Evolutionary conservation across 306 rosid genomes (phyloP), one percentile per base, ranked within the genome.

Genomic region (Astragalus glycyphyllos): DNA sequence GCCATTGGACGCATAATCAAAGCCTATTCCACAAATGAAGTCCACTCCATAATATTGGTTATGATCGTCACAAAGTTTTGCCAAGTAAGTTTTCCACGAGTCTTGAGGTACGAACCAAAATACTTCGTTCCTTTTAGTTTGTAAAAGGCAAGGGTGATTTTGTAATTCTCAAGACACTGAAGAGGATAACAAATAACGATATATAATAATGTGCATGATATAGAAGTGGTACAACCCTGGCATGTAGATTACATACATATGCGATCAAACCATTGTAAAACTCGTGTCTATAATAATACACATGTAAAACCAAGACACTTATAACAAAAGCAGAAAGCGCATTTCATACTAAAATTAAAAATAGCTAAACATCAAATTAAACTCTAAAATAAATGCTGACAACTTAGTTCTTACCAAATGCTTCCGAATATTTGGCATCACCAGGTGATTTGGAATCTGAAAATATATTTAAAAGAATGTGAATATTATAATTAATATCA

Each of bases 381-480:
- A 75, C 69, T 69, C 45, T 7, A 71, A 46, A 70, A 34, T 38
- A 23, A 74, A 26, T 76, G 57, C 11, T 42, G 48, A 60, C 37
- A 51, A 47, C 68, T 59, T 77, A 69, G 69, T 69, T 73, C 96
- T 82, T 82, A 92, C 97, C 98, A 79, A 83, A 86, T 66, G 93
- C 89, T 82, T 95, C 99, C 56, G 76, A 56, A 84, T 85, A 91
- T 85, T 91, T 95, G 68, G 86, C 85, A 78, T 85, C 92, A 62
- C 86, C 96, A 9, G 82, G 83, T 74, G 88, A 67, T 79, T 86
- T 89, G 68, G 96, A 87, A 87, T 87, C 99, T 95, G 97, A 77
- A 81, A 79, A 82, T 59, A 72, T 76, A 65, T 15, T 61, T 48
- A 35, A 74, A 73, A 64, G 69, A 9, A 64, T 13, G 41, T 62